Conservation (phyloP, 2,329 filamentous ascomycete species). For the Lanzia echinophila region DNA sequence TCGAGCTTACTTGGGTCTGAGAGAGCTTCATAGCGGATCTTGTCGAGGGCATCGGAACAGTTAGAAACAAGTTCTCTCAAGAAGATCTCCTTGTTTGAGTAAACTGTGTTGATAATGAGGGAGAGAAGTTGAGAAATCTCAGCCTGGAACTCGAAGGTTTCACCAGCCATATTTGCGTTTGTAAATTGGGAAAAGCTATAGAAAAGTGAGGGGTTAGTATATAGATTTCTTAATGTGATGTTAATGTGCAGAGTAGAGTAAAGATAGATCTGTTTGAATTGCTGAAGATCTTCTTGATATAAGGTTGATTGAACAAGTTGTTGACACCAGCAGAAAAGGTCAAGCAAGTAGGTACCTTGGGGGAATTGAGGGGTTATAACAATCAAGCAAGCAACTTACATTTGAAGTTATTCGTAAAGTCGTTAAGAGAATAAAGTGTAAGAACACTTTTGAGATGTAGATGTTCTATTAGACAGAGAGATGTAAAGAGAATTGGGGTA, state of each 20-base stretch:
- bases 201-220: neutral
- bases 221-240: neutral
- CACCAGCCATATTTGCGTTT: constrained; percentile 64
- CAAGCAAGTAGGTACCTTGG: neutral
- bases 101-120: constrained; percentile 99
- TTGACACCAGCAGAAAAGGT: neutral
- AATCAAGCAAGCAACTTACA: neutral
- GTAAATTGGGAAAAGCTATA: constrained; percentile 10
- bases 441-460: neutral
- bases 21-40: constrained; percentile 98
- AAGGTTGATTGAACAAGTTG: neutral
- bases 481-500: constrained; percentile 7
- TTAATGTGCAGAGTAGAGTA: neutral
- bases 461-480: constrained; percentile 5
- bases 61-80: constrained; percentile 97
- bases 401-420: constrained; percentile 8
- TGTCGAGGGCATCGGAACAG: constrained; percentile 97
- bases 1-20: constrained; percentile 97
- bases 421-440: constrained; percentile 3
- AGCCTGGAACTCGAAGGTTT: constrained; percentile 99
- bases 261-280: neutral
- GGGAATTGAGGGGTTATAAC: neutral
- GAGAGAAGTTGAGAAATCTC: constrained; percentile 99
- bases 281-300: neutral
- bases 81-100: constrained; percentile 99